Percentiles rank a stretch among this genome's conserved stretches.
phyloP scores from a whole-genome alignment of 345 rosid genomes.

The Brassica rapa region DNA sequence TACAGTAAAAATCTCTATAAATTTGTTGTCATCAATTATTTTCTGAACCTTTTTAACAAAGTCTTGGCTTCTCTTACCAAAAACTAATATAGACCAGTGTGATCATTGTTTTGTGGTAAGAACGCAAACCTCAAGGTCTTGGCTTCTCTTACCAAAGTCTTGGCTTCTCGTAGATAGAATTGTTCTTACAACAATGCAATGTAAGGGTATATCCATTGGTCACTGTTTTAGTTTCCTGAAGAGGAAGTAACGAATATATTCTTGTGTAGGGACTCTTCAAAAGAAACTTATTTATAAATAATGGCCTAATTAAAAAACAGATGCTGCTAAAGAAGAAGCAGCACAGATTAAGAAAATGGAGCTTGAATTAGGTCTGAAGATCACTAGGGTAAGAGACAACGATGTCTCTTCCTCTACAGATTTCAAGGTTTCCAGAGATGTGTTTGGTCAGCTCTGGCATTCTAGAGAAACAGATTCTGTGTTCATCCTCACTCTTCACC shows the following conservation, averaged over 20 bases:
- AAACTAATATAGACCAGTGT: no score
- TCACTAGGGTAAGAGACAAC: constrained; percentile 60
- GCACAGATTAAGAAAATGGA: constrained; percentile 44
- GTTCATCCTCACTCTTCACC: constrained; percentile 66
- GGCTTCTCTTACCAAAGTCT: no score
- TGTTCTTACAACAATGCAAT: not conserved
- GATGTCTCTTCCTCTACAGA: constrained; percentile 55
- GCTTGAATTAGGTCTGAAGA: constrained; percentile 79
- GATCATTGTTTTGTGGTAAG: no score
- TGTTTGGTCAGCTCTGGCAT: constrained; percentile 51
- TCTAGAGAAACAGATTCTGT: constrained; percentile 63
- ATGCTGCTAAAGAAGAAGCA: not conserved
- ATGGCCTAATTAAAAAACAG: not conserved
- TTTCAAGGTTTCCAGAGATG: constrained; percentile 50
- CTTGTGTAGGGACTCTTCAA: not conserved
- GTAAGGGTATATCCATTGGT: not conserved
- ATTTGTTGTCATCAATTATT: not conserved
- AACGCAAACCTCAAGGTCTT: no score
- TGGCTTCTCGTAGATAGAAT: no score
- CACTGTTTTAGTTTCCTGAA: constrained; percentile 10
- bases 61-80: no score
- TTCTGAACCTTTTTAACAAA: no score
- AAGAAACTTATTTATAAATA: no score
- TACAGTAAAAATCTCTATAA: not conserved
- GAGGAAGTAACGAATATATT: constrained; percentile 33